Conservation (phyloP, 2,329 filamentous ascomycete species). For the Ilyonectria sp. region DNA sequence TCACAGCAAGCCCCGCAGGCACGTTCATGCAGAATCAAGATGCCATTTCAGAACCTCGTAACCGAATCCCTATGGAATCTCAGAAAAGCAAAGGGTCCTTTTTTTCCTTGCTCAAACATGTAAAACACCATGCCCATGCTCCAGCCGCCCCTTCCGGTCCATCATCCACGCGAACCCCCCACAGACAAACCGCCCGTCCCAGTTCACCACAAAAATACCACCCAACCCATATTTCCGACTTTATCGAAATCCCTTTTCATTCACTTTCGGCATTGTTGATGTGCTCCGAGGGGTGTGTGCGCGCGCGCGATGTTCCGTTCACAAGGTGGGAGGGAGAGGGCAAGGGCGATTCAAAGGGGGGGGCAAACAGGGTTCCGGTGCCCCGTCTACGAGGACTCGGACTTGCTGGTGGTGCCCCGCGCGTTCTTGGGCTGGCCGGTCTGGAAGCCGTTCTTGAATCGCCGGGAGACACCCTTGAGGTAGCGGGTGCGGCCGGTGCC, state of each 20-base stretch:
- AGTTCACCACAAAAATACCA: slow-evolving; percentile 31
- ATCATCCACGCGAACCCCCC: slow-evolving; percentile 39
- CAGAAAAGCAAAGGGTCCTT: slow-evolving; percentile 49
- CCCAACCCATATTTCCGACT: slow-evolving; percentile 21
- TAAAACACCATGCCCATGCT: slow-evolving; percentile 57
- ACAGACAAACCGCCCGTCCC: slow-evolving; percentile 35
- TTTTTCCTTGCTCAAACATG: slow-evolving; percentile 52
- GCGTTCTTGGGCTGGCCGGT: slow-evolving; percentile 88
- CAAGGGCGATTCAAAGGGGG: slow-evolving; percentile 35
- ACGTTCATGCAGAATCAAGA: slow-evolving; percentile 53
- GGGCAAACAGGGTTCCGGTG: slow-evolving; percentile 31
- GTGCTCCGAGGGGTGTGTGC: slow-evolving; percentile 16
- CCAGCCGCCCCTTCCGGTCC: slow-evolving; percentile 45
- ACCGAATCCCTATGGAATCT: slow-evolving; percentile 52
- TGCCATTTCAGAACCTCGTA: slow-evolving; percentile 54
- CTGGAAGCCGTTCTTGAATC: slow-evolving; percentile 99
- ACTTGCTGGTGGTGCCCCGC: slow-evolving; percentile 63
- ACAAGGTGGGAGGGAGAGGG: slow-evolving; percentile 14
- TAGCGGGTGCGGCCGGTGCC: slow-evolving; percentile 96
- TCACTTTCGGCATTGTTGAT: slow-evolving; percentile 30
- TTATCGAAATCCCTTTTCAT: slow-evolving; percentile 18
- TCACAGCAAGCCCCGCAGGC: slow-evolving; percentile 14
- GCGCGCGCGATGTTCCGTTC: slow-evolving; percentile 22
- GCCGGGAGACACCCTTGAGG: slow-evolving; percentile 91
- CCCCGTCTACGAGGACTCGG: slow-evolving; percentile 54